Percentiles rank a stretch among this genome's conserved stretches.
phyloP scores from a whole-genome alignment of 140 eudicot genomes.

The Stevia rebaudiana region DNA sequence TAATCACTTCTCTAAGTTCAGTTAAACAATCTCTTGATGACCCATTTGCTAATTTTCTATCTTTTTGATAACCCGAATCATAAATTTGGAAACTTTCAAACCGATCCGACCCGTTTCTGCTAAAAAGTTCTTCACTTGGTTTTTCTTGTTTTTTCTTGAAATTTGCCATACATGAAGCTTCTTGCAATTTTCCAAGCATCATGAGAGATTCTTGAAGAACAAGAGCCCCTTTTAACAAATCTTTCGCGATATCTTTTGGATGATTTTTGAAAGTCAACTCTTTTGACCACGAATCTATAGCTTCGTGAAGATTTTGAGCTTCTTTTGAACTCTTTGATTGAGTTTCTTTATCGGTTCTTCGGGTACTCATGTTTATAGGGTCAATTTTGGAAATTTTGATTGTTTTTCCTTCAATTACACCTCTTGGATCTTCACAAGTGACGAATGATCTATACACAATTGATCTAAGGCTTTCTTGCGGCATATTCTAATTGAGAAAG shows the following conservation, averaged over 20 bases:
- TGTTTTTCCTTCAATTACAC: slow-evolving; percentile 65
- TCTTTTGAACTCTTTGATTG: slow-evolving; percentile 28
- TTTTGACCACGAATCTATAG: slow-evolving; percentile 61
- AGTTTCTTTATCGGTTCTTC: slow-evolving; percentile 21
- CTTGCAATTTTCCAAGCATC: slow-evolving; percentile 71
- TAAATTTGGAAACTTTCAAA: slow-evolving; percentile 29
- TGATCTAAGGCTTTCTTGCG: slow-evolving; percentile 74
- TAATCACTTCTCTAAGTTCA: slow-evolving; percentile 66
- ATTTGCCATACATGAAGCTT: slow-evolving; percentile 38
- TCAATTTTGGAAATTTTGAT: slow-evolving; percentile 42
- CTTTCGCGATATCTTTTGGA: slow-evolving; percentile 53
- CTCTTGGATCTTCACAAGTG: slow-evolving; percentile 94
- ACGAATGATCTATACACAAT: slow-evolving; percentile 75
- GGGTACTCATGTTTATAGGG: slow-evolving; percentile 33
- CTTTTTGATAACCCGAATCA: slow-evolving; percentile 34
- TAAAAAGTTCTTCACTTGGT: slow-evolving; percentile 27
- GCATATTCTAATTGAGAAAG: slow-evolving; percentile 73
- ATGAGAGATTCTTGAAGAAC: slow-evolving; percentile 67
- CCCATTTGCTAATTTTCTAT: slow-evolving; percentile 40
- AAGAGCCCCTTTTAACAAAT: slow-evolving; percentile 73
- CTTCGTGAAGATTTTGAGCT: slow-evolving; percentile 53
- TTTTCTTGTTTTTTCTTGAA: slow-evolving; percentile 48
- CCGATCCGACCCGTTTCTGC: slow-evolving; percentile 29
- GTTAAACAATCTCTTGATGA: slow-evolving; percentile 53
- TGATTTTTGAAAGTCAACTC: slow-evolving; percentile 26